Conservation (phyloP, 2,329 filamentous ascomycete genomes). For the Aspergillus transmontanensis region DNA sequence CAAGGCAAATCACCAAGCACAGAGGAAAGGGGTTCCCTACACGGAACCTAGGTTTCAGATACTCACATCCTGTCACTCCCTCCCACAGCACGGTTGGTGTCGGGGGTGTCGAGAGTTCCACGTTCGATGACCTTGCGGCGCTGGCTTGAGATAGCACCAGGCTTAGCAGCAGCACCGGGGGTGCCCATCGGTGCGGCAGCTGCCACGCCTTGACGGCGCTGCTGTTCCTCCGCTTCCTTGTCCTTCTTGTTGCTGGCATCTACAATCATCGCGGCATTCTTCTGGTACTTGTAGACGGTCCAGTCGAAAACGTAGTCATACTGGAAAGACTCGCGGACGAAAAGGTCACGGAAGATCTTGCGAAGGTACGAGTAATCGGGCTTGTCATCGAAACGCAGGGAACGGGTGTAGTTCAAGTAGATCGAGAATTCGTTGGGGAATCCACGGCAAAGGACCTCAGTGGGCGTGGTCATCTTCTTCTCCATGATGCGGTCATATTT, state of each 20-base stretch:
- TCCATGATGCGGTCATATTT: conserved; percentile 99
- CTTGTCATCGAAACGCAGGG: conserved; percentile 98
- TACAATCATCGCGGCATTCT: conserved; percentile 94
- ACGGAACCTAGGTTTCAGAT: conserved; percentile 71
- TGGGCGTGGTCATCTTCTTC: conserved; percentile 99
- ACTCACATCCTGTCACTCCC: conserved; percentile 97
- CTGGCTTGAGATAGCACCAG: conserved; percentile 71
- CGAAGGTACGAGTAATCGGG: conserved; percentile 99
- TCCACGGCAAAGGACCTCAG: conserved; percentile 96
- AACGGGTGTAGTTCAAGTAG: conserved; percentile 98
- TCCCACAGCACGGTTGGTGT: conserved; percentile 74
- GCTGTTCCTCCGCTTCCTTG: conserved; percentile 76
- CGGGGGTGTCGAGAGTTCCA: conserved; percentile 66
- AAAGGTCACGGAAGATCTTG: conserved; percentile 99
- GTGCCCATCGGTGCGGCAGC: conserved; percentile 58
- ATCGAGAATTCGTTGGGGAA: conserved; percentile 99
- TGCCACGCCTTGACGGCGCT: conserved; percentile 67
- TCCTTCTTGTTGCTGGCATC: conserved; percentile 73
- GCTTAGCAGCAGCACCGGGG: conserved; percentile 65
- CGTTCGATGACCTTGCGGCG: conserved; percentile 84
- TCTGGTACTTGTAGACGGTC: conserved; percentile 99
- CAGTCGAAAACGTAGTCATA: conserved; percentile 99
- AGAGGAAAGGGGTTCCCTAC: conserved; percentile 79
- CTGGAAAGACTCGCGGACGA: conserved; percentile 98
- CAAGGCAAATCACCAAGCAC: conserved; percentile 72